phyloP scores from a whole-genome alignment of 2,329 filamentous ascomycete genomes.

The Celoporthe dispersa region DNA sequence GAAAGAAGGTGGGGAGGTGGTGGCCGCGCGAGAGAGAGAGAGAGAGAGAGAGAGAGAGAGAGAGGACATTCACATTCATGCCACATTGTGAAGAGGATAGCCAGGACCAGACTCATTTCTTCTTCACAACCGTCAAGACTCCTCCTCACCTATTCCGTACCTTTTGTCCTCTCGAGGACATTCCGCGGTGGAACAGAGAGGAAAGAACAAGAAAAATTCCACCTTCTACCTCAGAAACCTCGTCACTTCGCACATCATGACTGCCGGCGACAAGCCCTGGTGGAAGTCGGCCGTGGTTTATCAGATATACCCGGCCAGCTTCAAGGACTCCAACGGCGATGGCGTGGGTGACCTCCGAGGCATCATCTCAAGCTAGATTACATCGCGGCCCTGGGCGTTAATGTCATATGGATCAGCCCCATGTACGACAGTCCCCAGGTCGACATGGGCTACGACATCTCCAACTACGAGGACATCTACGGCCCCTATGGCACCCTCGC shows the following conservation, averaged over 20 bases:
- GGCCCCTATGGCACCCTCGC: conserved; percentile 68
- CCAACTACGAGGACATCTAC: conserved; percentile 70
- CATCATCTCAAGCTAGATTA: conserved; percentile 61
- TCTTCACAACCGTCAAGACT: too few species aligned
- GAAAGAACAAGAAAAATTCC: too few species aligned
- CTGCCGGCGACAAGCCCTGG: neutral
- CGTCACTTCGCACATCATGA: neutral
- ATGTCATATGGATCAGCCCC: conserved; percentile 60
- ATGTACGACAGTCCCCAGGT: conserved; percentile 59
- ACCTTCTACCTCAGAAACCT: neutral
- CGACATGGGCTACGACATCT: conserved; percentile 75
- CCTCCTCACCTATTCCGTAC: too few species aligned
- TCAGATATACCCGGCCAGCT: conserved; percentile 63
- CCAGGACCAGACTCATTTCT: too few species aligned
- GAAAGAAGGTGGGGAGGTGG: neutral
- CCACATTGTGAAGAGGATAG: neutral
- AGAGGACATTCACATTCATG: neutral
- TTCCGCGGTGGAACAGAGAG: too few species aligned
- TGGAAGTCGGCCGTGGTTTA: conserved; percentile 3
- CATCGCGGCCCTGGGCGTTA: conserved; percentile 57
- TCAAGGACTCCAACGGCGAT: conserved; percentile 61
- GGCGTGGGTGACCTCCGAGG: conserved; percentile 50
- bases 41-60: neutral
- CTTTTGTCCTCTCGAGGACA: too few species aligned
- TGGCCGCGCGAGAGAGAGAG: too few species aligned